A percentile compares a stretch with the other conserved stretches of the same genome.
phyloP scores from a whole-genome alignment of 192 early-diverging fungal genomes.

The Coemansia guatemalensis region DNA sequence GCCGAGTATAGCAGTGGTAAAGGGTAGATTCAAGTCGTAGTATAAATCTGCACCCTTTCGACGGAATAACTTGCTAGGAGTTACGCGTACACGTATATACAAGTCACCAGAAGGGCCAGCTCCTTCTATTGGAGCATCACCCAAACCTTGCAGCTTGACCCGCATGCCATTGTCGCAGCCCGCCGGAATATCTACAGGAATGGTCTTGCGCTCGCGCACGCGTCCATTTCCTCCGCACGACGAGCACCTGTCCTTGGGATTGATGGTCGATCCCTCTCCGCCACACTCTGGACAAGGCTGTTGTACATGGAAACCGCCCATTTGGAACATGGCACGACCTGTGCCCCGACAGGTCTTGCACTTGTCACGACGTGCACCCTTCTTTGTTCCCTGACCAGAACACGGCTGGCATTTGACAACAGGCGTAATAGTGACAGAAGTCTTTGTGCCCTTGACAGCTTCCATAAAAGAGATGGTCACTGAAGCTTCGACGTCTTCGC shows the following conservation, averaged over 20 bases:
- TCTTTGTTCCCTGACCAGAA: conserved; percentile 76
- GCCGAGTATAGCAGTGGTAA: conserved; percentile 86
- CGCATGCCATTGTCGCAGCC: conserved; percentile 83
- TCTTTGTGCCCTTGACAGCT: conserved; percentile 76
- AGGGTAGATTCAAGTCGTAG: conserved; percentile 72
- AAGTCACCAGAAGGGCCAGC: conserved; percentile 81
- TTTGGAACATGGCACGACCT: conserved; percentile 76
- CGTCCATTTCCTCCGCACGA: conserved; percentile 81
- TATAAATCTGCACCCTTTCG: conserved; percentile 82
- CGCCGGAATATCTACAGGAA: conserved; percentile 78
- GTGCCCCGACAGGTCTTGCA: conserved; percentile 81
- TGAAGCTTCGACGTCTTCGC: conserved; percentile 64
- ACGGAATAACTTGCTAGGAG: conserved; percentile 73
- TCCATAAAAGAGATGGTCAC: conserved; percentile 87
- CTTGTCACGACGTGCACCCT: conserved; percentile 64
- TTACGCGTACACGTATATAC: conserved; percentile 75
- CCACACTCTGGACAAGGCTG: conserved; percentile 81
- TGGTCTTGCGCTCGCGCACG: conserved; percentile 69
- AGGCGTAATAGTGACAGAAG: conserved; percentile 63
- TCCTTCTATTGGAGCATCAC: conserved; percentile 75
- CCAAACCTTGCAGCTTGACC: conserved; percentile 75
- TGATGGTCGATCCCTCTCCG: conserved; percentile 75
- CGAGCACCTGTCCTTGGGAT: conserved; percentile 64
- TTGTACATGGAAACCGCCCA: conserved; percentile 91
- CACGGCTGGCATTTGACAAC: conserved; percentile 79